Evolutionary conservation across 345 rosid genomes (phyloP).

Genomic region (Ceriops tagal): DNA sequence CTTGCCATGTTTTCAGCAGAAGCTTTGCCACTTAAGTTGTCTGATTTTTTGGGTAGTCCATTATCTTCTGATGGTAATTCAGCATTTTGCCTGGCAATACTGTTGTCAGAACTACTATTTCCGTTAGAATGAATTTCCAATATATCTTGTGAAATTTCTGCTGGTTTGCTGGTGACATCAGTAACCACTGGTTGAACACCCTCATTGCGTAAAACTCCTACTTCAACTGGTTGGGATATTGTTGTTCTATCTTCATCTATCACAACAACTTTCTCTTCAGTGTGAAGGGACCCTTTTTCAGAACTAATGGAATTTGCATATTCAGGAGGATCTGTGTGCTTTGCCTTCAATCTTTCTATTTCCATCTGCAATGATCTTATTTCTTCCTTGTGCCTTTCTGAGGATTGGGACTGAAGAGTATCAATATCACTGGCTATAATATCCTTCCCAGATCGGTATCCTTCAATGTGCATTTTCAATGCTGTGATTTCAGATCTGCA

Average conservation of each 20-base stretch:
- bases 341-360: slow-evolving; percentile 47
- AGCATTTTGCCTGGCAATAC: slow-evolving; percentile 40
- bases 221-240: slow-evolving; percentile 35
- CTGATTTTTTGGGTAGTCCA: slow-evolving; percentile 37
- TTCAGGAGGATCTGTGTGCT: slow-evolving; percentile 24
- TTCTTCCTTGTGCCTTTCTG: slow-evolving; percentile 58
- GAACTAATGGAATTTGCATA: slow-evolving; percentile 31
- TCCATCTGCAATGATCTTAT: slow-evolving; percentile 52
- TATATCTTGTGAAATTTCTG: slow-evolving; percentile 34
- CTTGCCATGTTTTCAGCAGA: slow-evolving; percentile 57
- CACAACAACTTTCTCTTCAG: slow-evolving; percentile 61
- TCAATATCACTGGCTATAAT: slow-evolving; percentile 41
- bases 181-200: slow-evolving; percentile 24
- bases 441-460: slow-evolving; percentile 54
- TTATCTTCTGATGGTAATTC: slow-evolving; percentile 34
- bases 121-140: slow-evolving; percentile 31
- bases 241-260: slow-evolving; percentile 58
- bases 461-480: slow-evolving; percentile 88
- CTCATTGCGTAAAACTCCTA: slow-evolving; percentile 25
- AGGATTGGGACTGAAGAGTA: slow-evolving; percentile 46
- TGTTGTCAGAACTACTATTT: slow-evolving; percentile 30
- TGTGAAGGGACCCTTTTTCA: slow-evolving; percentile 39
- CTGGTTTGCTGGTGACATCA: slow-evolving; percentile 24
- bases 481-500: slow-evolving; percentile 91
- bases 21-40: slow-evolving; percentile 40